Evolutionary conservation across 768 basidiomycete genomes (phyloP), one percentile per base, ranked within the genome.

Genomic region (Pulveroboletus ravenelii): DNA sequence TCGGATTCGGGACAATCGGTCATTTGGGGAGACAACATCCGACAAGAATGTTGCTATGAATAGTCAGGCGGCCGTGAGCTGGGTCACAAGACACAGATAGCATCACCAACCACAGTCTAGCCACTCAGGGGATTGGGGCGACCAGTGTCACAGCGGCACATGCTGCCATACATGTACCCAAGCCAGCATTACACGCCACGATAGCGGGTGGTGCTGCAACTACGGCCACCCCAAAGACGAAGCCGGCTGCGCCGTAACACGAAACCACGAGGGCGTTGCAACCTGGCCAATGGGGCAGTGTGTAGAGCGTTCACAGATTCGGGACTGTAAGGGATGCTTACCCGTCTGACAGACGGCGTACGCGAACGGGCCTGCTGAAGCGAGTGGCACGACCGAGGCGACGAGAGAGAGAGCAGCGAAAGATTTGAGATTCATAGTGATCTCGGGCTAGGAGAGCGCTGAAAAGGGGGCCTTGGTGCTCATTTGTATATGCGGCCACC

Each of bases 271-370:
- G 29, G 1, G 2, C 10, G 10, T 69, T 67, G 20, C 67, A 67
- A 0, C 66, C 66, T 69, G 25, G 8, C 0, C 13, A 15, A 41
- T 7, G 20, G 20, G 20, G 15, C 12, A 12, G 6, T 18, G 35
- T 54, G 17, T 14, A 13, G n/a, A 12, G 17, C 8, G 5, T n/a
- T 27, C 43, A 10, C 12, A 2, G 18, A 7, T 35, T n/a, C 1
- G n/a, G 7, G 12, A 23, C 0, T n/a, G 10, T 10, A 1, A 8
- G 10, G 2, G 7, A 27, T 1, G 30, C 40, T 38, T 3, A 63
- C 65, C 61, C 0, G 65, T 69, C 17, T 69, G 63, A 2, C 65
- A 67, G 0, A 49, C 0, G 0, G 2, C 67, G 7, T 67, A 67
- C 0, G 53, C 52, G 6, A 67, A 13, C 0, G 51, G 57, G 0